Conservation (phyloP, 805 yeast species). For the Candida taoyuanica region DNA sequence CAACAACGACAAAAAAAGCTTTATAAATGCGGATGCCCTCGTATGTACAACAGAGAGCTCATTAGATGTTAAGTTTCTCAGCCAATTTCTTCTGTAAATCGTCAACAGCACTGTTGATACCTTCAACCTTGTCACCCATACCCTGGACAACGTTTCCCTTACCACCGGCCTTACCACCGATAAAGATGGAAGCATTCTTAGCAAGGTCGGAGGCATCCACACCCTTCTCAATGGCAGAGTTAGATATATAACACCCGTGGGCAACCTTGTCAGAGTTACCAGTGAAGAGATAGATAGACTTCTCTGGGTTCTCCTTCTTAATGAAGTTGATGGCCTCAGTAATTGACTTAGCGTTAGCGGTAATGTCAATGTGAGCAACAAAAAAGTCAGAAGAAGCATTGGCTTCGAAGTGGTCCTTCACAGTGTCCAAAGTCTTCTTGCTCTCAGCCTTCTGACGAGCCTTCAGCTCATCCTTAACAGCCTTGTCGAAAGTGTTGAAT, state of each 20-base stretch:
- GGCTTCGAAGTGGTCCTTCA: constrained; percentile 60
- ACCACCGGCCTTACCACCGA: constrained; percentile 99
- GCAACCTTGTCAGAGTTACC: constrained; percentile 78
- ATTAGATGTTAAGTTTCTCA: constrained; percentile 44
- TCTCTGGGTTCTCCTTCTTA: constrained; percentile 69
- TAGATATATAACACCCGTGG: constrained; percentile 88
- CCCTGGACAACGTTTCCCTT: constrained; percentile 96
- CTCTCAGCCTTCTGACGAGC: constrained; percentile 83
- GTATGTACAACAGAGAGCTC: no score
- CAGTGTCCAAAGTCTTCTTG: constrained; percentile 73
- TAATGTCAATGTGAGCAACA: constrained; percentile 63
- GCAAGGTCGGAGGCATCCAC: constrained; percentile 76
- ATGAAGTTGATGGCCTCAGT: constrained; percentile 86
- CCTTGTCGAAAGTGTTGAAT: constrained; percentile 77
- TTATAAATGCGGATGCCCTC: no score
- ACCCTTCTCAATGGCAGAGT: constrained; percentile 63
- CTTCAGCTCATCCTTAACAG: constrained; percentile 83
- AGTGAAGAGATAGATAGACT: constrained; percentile 74
- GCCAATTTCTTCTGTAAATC: constrained; percentile 58
- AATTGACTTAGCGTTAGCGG: constrained; percentile 88
- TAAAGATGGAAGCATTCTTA: constrained; percentile 55
- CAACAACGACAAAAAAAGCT: no score
- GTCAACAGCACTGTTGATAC: constrained; percentile 67
- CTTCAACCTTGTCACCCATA: constrained; percentile 79
- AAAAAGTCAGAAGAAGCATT: constrained; percentile 50